Conservation (phyloP, 2,329 filamentous ascomycete species). For the Pyricularia grisea region DNA sequence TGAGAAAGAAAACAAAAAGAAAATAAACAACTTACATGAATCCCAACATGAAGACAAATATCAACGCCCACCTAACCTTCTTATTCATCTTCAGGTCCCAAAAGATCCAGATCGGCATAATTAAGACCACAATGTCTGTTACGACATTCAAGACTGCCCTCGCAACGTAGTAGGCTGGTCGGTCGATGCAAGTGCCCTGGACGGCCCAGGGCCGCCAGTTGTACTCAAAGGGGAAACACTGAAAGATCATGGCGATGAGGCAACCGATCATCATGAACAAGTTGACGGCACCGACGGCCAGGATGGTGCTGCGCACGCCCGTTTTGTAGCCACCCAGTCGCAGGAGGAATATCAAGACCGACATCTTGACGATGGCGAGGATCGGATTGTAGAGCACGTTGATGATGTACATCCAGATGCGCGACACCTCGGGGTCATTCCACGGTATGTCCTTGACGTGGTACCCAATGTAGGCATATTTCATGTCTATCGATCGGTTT, state of each 20-base stretch:
- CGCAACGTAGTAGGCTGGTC: slow-evolving; percentile 19
- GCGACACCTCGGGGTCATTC: slow-evolving; percentile 14
- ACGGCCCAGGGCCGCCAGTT: slow-evolving; percentile 22
- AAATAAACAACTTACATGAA: background rate
- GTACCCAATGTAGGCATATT: slow-evolving; percentile 20
- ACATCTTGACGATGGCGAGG: slow-evolving; percentile 22
- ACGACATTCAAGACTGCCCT: slow-evolving; percentile 31
- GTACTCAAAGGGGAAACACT: slow-evolving; percentile 34
- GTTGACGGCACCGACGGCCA: slow-evolving; percentile 19
- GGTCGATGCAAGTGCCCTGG: slow-evolving; percentile 22
- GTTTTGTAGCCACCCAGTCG: slow-evolving; percentile 20
- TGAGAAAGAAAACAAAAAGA: background rate
- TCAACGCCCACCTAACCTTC: background rate
- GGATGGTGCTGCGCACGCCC: slow-evolving; percentile 17
- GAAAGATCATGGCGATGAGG: slow-evolving; percentile 21
- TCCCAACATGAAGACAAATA: background rate
- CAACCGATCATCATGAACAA: slow-evolving; percentile 19
- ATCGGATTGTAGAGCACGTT: slow-evolving; percentile 26
- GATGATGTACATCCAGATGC: slow-evolving; percentile 21
- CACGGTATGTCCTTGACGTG: slow-evolving; percentile 12
- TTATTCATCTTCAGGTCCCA: slow-evolving; percentile 17
- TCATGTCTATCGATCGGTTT: slow-evolving; percentile 13
- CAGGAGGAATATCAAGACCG: slow-evolving; percentile 20
- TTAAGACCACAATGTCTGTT: slow-evolving; percentile 31
- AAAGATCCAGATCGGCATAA: slow-evolving; percentile 28